A percentile compares a stretch with the other conserved stretches of the same genome.
These are phyloP conservation scores for Phaeolepiota aurea DNA, from an alignment of 768 basidiomycete species.

Conservation along the genomic window DNA sequence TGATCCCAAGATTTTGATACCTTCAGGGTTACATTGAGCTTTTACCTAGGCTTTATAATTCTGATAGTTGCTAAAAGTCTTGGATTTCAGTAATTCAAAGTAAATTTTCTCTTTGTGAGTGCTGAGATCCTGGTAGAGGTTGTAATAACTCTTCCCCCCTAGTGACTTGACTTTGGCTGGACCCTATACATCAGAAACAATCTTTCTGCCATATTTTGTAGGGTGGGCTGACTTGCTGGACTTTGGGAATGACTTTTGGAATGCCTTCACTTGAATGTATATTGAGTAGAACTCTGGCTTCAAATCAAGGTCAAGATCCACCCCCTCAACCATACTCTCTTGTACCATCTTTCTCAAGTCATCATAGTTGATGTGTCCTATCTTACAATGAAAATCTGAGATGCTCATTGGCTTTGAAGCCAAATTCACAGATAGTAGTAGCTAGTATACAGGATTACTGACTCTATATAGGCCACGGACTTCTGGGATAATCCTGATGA, in stretches of 20 bases:
- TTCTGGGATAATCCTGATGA: constrained; percentile 14
- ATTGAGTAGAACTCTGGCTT: constrained; percentile 15
- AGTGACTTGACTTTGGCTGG: no score
- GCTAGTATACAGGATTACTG: background rate
- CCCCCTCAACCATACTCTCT: constrained; percentile 18
- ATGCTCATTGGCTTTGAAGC: constrained; percentile 13
- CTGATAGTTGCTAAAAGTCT: no score
- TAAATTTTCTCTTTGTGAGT: no score
- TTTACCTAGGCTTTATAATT: no score
- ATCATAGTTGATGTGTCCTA: constrained; percentile 25
- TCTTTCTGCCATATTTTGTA: no score
- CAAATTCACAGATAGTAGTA: background rate
- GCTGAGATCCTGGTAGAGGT: no score
- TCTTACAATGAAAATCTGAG: constrained; percentile 19
- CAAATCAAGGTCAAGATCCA: constrained; percentile 16
- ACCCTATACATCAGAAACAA: no score
- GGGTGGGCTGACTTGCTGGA: no score
- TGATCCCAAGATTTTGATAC: no score
- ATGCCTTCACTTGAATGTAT: constrained; percentile 15
- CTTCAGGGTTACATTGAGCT: no score
- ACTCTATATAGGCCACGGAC: constrained; percentile 18
- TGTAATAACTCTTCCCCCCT: no score
- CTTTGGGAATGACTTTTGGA: constrained; percentile 10
- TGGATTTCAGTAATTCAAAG: no score
- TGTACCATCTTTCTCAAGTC: constrained; percentile 17